These are phyloP conservation scores for Albizia julibrissin DNA, from an alignment of 306 rosid genomes.

Conservation along the genomic window DNA sequence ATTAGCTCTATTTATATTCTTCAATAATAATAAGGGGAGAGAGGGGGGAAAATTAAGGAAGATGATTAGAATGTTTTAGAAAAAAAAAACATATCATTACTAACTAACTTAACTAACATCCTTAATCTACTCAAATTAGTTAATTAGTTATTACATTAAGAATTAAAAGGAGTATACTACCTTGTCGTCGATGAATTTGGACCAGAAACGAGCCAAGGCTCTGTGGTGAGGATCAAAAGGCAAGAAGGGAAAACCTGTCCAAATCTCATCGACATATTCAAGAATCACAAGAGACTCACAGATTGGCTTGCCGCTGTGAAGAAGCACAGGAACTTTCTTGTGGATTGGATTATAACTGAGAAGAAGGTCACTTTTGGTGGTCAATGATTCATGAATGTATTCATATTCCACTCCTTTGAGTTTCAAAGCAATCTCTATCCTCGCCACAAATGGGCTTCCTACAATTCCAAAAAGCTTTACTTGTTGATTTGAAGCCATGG, in stretches of 20 bases:
- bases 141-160: too few relatives aligned
- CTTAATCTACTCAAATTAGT: too few relatives aligned
- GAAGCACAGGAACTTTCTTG: conserved; percentile 38
- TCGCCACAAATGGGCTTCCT: conserved; percentile 38
- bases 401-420: conserved; percentile 47
- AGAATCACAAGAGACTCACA: conserved; percentile 47
- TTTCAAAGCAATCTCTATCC: conserved; percentile 47
- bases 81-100: too few relatives aligned
- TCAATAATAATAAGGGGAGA: too few relatives aligned
- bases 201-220: conserved; percentile 26
- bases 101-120: too few relatives aligned
- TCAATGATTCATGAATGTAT: conserved; percentile 34
- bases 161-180: background rate
- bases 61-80: too few relatives aligned
- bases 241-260: conserved; percentile 20
- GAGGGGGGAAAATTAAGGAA: too few relatives aligned
- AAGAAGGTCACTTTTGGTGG: conserved; percentile 35
- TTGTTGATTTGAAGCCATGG: conserved; percentile 28
- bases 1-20: too few relatives aligned
- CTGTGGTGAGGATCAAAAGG: conserved; percentile 7
- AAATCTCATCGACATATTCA: conserved; percentile 44
- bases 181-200: conserved; percentile 9
- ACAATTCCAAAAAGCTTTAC: conserved; percentile 36
- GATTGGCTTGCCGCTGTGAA: conserved; percentile 46
- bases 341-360: conserved; percentile 53